Percentiles rank a stretch among this genome's conserved stretches.
phyloP scores from a whole-genome alignment of 2,329 filamentous ascomycete genomes.

The Diplodia sapinea region DNA sequence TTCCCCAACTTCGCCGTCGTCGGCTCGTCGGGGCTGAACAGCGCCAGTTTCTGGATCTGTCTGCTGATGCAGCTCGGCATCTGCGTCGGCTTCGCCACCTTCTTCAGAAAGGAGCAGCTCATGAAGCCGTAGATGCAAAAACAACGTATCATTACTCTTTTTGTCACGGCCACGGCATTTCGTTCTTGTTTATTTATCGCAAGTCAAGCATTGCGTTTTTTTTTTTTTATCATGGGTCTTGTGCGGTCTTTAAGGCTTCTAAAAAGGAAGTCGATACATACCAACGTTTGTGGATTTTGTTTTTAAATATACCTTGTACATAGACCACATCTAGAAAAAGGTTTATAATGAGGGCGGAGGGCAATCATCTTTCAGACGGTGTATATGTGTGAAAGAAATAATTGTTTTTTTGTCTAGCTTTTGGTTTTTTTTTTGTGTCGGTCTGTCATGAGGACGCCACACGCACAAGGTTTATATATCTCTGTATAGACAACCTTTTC shows the following conservation, averaged over 20 bases:
- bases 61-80: slow-evolving; percentile 63
- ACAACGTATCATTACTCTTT: background rate
- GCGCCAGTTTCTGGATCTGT: slow-evolving; percentile 67
- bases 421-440: background rate
- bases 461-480: background rate
- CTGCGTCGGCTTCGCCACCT: slow-evolving; percentile 63
- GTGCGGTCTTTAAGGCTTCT: background rate
- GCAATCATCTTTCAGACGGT: background rate
- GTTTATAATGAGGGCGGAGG: background rate
- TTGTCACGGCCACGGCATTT: slow-evolving; percentile 1
- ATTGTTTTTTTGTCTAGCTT: background rate
- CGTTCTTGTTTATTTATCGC: background rate
- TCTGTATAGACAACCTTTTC: background rate
- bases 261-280: too few relatives aligned
- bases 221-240: background rate
- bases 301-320: slow-evolving; percentile 6
- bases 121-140: slow-evolving; percentile 53
- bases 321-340: background rate
- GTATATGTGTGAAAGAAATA: background rate
- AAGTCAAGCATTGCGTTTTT: background rate
- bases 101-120: slow-evolving; percentile 65
- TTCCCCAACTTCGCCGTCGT: slow-evolving; percentile 66
- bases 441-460: background rate
- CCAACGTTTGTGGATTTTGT: background rate
- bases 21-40: slow-evolving; percentile 53